Base-by-base conservation (phyloP, 768 basidiomycete genomes). In the Paxillus ammoniavirescens region DNA sequence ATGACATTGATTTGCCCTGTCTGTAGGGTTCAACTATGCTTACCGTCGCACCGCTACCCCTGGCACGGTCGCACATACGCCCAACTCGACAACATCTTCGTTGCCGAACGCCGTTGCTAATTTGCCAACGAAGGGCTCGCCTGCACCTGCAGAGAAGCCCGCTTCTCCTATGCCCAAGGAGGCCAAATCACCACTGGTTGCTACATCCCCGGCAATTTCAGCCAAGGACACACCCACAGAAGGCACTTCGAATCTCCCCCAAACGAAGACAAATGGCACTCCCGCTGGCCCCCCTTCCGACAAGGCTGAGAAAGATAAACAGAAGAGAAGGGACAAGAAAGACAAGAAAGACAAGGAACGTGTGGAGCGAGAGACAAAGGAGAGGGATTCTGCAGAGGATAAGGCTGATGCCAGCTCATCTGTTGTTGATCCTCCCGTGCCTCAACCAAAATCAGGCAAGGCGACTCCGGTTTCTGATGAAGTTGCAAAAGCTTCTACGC, bases 21-120 rank as follows among this genome's bases (percentile, higher is more conserved):
- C 31, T 2, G 53, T 21, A 94, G 93, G 95, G 33, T 95, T 98
- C 78, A 97, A 98, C 74, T 99, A 93, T 60, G 91, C 91, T 2
- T 96, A 96, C 70, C 86, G 94, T 54, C 86, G 89, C 51, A 84
- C 84, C 5, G 81, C 86, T 31, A 82, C 72, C 3, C 73, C 78
- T 2, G 72, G 73, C 7, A 78, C 84, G 18, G 71, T 77, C 9
- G 74, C 74, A 2, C 77, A 81, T 17, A 88, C 86, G 0, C 84
- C 87, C 4, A 82, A 74, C 61, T 81, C 86, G 6, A 69, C 77
- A 6, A 75, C 77, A 1, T 78, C 82, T 13, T 70, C 79, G 5
- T 74, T 86, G 17, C 83, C 68, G 14, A 72, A 66, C 75, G 38
- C 70, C 55, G 40, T 67, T 2, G 65, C 69, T 36, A 73, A 70